Conservation (phyloP, 129 eudicot species). For the Tanacetum coccineum region DNA sequence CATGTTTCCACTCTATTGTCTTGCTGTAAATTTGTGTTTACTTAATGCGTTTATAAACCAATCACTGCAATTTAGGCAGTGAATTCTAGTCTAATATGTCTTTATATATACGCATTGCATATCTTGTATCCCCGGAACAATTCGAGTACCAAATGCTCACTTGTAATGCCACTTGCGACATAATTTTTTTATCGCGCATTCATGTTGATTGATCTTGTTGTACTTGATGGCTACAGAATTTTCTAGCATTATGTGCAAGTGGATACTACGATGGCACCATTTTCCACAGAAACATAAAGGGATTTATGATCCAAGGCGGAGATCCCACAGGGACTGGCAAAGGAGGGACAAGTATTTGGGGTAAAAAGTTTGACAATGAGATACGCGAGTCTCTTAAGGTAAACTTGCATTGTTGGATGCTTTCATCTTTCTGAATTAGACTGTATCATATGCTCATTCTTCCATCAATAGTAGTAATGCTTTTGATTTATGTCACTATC, state of each 20-base stretch:
- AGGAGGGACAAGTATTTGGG: constrained; percentile 99
- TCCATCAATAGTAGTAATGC: neutral
- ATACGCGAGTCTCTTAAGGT: constrained; percentile 55
- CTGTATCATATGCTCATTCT: neutral
- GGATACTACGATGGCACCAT: constrained; percentile 96
- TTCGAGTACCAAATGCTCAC: constrained; percentile 3
- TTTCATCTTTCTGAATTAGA: neutral
- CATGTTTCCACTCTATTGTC: neutral
- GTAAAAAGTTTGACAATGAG: constrained; percentile 88
- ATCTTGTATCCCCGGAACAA: neutral
- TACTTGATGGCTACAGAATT: constrained; percentile 52
- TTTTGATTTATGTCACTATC: neutral
- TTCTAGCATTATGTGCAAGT: constrained; percentile 89
- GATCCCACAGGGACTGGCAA: constrained; percentile 97
- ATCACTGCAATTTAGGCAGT: neutral
- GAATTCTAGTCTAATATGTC: neutral
- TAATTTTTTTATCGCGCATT: neutral
- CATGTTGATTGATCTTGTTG: neutral
- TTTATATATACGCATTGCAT: constrained; percentile 1
- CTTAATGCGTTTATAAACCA: neutral
- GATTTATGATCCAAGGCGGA: constrained; percentile 99
- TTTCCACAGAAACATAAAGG: constrained; percentile 95
- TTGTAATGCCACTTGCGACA: neutral
- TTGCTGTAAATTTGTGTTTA: too few species aligned
- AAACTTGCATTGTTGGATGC: too few species aligned